Percentiles rank a stretch among this genome's conserved stretches.
Conservation (phyloP, 305 asterid genomes). For the Nicotiana rustica region DNA sequence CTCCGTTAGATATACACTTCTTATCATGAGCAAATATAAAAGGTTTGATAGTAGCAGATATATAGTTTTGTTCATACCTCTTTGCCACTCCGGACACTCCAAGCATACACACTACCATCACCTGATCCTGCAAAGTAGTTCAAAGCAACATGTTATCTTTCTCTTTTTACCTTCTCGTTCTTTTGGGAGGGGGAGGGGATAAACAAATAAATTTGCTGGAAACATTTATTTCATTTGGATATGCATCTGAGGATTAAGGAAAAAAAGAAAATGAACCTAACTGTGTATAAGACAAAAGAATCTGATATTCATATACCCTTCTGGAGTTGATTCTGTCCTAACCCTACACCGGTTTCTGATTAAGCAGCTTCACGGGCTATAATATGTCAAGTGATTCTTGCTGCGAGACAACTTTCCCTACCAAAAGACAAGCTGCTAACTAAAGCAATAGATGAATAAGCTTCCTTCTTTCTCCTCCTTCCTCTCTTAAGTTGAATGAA, state of each 20-base stretch:
- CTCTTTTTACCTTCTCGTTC: neutral
- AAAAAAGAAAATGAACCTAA: conserved; percentile 26
- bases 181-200: conserved; percentile 11
- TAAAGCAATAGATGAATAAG: neutral
- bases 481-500: conserved; percentile 11
- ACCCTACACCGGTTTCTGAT: conserved; percentile 16
- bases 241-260: neutral
- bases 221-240: neutral
- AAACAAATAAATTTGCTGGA: neutral
- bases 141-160: conserved; percentile 35
- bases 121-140: conserved; percentile 81
- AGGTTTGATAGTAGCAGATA: conserved; percentile 12
- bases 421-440: conserved; percentile 24
- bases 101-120: conserved; percentile 93
- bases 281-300: conserved; percentile 6
- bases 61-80: conserved; percentile 58
- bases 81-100: conserved; percentile 97
- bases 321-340: neutral
- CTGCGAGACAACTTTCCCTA: neutral
- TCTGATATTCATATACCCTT: conserved; percentile 13
- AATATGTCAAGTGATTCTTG: conserved; percentile 8
- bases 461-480: conserved; percentile 29
- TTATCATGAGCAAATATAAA: neutral
- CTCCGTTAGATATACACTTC: neutral
- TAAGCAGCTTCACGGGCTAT: neutral